These are phyloP conservation scores for Pinus tabuliformis DNA, from an alignment of 75 land plant genomes.

Conservation along the genomic window DNA sequence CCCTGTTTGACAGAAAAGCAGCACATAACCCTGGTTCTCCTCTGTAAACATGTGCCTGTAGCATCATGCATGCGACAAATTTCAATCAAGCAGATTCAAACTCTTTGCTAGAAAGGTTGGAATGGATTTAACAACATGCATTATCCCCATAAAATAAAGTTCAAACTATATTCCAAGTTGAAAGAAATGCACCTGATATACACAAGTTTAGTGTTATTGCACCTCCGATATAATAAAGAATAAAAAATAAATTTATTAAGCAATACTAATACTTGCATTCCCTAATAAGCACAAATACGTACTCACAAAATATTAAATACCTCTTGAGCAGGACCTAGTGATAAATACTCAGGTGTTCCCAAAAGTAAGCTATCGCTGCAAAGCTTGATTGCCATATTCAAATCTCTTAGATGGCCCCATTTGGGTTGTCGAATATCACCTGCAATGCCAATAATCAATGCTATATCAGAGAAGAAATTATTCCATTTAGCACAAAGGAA, in stretches of 20 bases:
- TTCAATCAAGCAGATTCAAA: background rate
- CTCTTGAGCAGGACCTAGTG: constrained; percentile 11
- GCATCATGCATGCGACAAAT: background rate
- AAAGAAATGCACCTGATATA: background rate
- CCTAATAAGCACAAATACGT: background rate
- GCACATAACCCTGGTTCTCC: constrained; percentile 49
- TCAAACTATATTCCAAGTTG: background rate
- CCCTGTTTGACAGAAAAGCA: constrained; percentile 95
- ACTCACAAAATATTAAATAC: background rate
- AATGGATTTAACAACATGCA: too few relatives aligned
- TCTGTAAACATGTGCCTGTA: constrained; percentile 6
- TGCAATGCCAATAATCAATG: constrained; percentile 10
- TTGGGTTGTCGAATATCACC: constrained; percentile 28
- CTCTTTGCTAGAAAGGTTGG: background rate
- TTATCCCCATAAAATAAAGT: background rate
- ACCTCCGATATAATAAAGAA: too few relatives aligned
- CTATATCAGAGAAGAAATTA: background rate
- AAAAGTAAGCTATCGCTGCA: constrained; percentile 28
- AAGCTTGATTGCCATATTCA: constrained; percentile 35
- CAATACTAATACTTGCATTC: background rate
- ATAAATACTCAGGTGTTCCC: constrained; percentile 4
- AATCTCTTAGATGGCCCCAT: constrained; percentile 39
- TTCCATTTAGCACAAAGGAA: background rate
- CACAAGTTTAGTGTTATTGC: background rate
- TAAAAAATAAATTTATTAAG: too few relatives aligned